Evolutionary conservation across 306 rosid genomes (phyloP), one percentile per base, ranked within the genome.

Genomic region (Castanea sativa): DNA sequence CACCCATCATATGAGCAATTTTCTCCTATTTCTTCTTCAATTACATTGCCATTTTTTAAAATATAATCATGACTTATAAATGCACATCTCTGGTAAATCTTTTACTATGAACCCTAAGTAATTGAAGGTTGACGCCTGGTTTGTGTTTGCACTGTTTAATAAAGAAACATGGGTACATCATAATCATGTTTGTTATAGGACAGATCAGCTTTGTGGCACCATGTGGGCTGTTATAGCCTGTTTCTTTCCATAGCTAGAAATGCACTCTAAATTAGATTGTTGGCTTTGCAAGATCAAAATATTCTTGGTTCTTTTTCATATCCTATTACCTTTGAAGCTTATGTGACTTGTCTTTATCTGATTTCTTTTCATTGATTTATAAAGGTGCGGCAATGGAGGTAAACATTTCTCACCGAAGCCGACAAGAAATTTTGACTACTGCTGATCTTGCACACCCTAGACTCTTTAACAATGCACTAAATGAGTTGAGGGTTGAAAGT

Each of bases 361-460:
- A 2, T 55, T 23, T 20, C 43, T 53, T 78, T 73, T 72, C n/a
- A 57, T 64, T 43, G 35, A 80, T 67, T 80, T 72, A 53, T 73
- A 73, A 82, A 95, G 99, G 99, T 49, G 94, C 94, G 1, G 68
- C 89, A 65, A 89, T 84, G 97, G 99, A 95, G 86, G 91, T 95
- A 64, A 95, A 93, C 82, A 95, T 95, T 78, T 95, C 99, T 83
- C 92, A 95, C 76, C 86, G 93, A 81, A 84, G 88, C 86, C 90
- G 91, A 73, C 97, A 91, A 89, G 96, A 89, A 77, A 90, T 95
- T 78, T 86, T 95, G 86, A 84, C 88, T 1, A 93, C 98, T 52
- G 80, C 93, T 6, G 49, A 93, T 82, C 89, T 95, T 5, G 87
- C 99, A n/a, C 86, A 87, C 64, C 82, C 89, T 38, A 79, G 84